Evolutionary conservation across 1,284 basidiomycete species (phyloP), one percentile per base, ranked within the genome.

Genomic region (Ceratobasidium sp.): DNA sequence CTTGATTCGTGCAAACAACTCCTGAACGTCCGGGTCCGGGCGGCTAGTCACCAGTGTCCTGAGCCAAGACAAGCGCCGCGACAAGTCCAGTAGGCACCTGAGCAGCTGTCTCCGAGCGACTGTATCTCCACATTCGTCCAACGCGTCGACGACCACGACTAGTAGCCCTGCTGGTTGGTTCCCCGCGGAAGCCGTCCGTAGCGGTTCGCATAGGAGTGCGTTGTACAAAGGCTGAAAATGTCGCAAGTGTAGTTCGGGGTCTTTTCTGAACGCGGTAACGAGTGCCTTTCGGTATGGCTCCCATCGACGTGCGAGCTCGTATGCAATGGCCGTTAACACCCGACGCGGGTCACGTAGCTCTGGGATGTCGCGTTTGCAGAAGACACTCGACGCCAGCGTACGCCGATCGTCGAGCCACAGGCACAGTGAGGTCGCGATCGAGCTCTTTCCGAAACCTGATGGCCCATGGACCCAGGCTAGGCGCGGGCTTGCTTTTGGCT

Each of bases 361-460:
- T 5, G 48, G 59, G 33, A n/a, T 62, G 71, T 74, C 80, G 0
- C 84, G 80, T 6, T 83, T 82, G 62, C 83, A 85, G 80, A 84
- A 85, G 20, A 57, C 56, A 3, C 80, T 82, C 2, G 83, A 83
- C 3, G 82, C 83, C 4, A 84, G 82, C 7, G 26, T 42, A 6
- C 75, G 17, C 33, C 33, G 33, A 13, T 20, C 44, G 13, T 66
- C 46, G 38, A 70, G 78, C 6, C 75, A 28, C 6, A 79, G 64
- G n/a, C 81, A 80, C 5, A 83, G 64, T 1, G 83, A 81, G 61
- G 78, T 42, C 23, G 82, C 80, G 48, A 82, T 81, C 15, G 81
- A 79, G 20, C 81, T 78, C 62, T 82, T 82, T 5, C 81, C 81
- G 12, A 80, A 79, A 1, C 82, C 81, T 17, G 82, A 80, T 44